These are phyloP conservation scores for Lecanicillium sp. DNA, from an alignment of 2,329 filamentous ascomycete species.

Conservation along the genomic window DNA sequence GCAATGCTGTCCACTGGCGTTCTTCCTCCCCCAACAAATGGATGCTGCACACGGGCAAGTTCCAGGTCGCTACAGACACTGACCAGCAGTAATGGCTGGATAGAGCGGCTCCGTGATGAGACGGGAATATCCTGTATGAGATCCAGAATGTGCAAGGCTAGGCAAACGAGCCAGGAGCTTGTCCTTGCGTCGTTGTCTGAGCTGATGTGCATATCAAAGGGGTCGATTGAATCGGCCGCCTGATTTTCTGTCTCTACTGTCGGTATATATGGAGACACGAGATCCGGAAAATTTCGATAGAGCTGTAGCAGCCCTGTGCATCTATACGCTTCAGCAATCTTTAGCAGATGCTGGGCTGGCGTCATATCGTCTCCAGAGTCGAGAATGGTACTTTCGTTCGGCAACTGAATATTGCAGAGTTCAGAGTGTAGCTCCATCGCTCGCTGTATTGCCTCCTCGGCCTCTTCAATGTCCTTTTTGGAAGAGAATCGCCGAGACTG, in stretches of 20 bases:
- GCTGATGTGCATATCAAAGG: too few relatives aligned
- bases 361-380: slow-evolving; percentile 18
- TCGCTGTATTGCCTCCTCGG: slow-evolving; percentile 15
- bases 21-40: too few relatives aligned
- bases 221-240: slow-evolving; percentile 4
- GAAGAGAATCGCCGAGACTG: slow-evolving; percentile 14
- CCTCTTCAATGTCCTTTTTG: slow-evolving; percentile 17
- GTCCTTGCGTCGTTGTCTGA: slow-evolving; percentile 12
- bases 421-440: slow-evolving; percentile 12
- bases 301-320: slow-evolving; percentile 18
- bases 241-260: slow-evolving; percentile 2
- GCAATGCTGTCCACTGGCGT: too few relatives aligned
- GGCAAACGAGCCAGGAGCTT: slow-evolving; percentile 33
- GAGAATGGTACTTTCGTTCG: slow-evolving; percentile 12
- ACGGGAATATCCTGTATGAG: slow-evolving; percentile 33
- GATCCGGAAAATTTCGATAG: slow-evolving; percentile 29
- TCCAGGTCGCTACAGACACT: slow-evolving; percentile 34
- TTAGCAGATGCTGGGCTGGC: slow-evolving; percentile 16
- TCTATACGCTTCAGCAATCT: slow-evolving; percentile 19
- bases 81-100: slow-evolving; percentile 36
- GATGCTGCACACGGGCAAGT: slow-evolving; percentile 9
- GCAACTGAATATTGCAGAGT: slow-evolving; percentile 13
- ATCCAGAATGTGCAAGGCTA: slow-evolving; percentile 35
- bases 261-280: slow-evolving; percentile 21
- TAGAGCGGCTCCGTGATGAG: slow-evolving; percentile 34